Base-by-base conservation (phyloP, 2,329 filamentous ascomycete species). In the Mycocentrospora acerina region DNA sequence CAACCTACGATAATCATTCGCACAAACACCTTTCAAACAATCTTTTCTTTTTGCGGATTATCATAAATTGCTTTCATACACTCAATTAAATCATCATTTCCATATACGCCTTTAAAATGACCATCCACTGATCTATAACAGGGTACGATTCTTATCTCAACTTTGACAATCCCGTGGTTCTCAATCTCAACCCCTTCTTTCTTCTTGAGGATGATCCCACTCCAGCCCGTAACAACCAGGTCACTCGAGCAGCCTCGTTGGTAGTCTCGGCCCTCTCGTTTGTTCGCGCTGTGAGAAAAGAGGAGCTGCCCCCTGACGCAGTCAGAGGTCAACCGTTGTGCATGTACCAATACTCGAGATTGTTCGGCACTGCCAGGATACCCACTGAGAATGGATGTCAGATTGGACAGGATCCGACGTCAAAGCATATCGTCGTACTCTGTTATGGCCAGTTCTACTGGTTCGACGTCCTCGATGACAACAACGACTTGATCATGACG, bases 141-240 rank as follows among this genome's bases (percentile, higher is more conserved):
- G 90, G 90, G 93, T 97, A 97, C 65, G 93, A 98, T 67, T 97
- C 93, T 19, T 98, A 97, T 63, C 77, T 98, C 48, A 97, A 97
- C 71, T 98, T 86, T 63, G 93, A 97, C 65, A 97, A 96, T 60
- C 90, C 93, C 0, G 93, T 98, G 27, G 93, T 98, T 27, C 79
- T 98, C 53, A 97, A 98, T 70, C 73, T 98, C 50, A 98, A 98
- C 61, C 93, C 93, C 0, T 98, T 98, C 72, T 98, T 98, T 73
- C 75, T 98, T 40, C 77, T 98, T 35, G 93, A 96, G 69, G 93
- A 98, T 73, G 93, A 98, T 60, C 93, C 93, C 1, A 98, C 93
- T 2, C 93, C 93, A 3, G 90, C 91, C 30, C 81, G 93, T 48
- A 96, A 96, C 71, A 93, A 97, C 64, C 93, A 98, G 67, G 89